A percentile compares a stretch with the other conserved stretches of the same genome.
phyloP scores from a whole-genome alignment of 75 land plant genomes.

The Chamaecyparis obtusa region DNA sequence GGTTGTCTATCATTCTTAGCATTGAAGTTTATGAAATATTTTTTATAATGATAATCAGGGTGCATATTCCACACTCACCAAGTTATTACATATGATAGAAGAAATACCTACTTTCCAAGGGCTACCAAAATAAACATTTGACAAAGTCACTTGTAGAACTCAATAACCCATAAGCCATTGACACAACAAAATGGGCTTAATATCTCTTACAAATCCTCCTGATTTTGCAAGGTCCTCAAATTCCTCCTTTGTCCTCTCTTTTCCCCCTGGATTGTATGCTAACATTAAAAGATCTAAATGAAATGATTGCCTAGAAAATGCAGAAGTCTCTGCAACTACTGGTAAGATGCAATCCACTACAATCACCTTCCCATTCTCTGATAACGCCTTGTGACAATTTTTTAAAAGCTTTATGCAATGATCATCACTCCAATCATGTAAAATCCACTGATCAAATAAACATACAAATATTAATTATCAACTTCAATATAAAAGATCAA shows the following conservation, averaged over 20 bases:
- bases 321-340: conserved; percentile 16
- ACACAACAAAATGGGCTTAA: conserved; percentile 26
- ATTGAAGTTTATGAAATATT: no score
- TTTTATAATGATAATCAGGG: no score
- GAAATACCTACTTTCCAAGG: no score
- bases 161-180: conserved; percentile 45
- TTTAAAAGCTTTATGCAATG: conserved; percentile 48
- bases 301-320: conserved; percentile 19
- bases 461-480: no score
- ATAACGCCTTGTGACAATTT: conserved; percentile 50
- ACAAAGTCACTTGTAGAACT: conserved; percentile 33
- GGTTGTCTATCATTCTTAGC: no score
- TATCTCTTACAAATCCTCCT: conserved; percentile 38
- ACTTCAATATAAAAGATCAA: no score
- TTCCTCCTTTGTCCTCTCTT: conserved; percentile 58
- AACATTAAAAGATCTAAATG: conserved; percentile 55
- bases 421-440: conserved; percentile 54
- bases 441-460: conserved; percentile 38
- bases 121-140: no score
- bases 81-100: no score
- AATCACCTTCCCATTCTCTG: conserved; percentile 55
- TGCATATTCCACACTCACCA: no score
- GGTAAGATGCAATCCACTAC: conserved; percentile 44
- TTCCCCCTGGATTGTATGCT: conserved; percentile 54
- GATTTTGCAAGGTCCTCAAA: conserved; percentile 41